phyloP scores from a whole-genome alignment of 164 flowering plant species.

The Chimonanthus salicifolius region DNA sequence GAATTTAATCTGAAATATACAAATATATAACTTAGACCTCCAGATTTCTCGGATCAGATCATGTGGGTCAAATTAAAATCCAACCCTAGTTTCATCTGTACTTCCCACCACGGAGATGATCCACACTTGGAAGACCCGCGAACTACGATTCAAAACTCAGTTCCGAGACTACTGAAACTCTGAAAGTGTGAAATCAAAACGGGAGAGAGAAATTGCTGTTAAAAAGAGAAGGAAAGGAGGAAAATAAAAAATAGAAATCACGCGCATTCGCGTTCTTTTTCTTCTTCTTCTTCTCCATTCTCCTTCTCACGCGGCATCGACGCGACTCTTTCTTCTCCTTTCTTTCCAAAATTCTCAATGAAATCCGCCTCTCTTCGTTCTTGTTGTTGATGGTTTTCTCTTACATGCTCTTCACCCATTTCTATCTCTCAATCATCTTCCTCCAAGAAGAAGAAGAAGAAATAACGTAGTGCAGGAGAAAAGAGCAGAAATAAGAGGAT shows the following conservation, averaged over 20 bases:
- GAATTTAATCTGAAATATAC: too few relatives aligned
- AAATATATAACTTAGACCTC: too few relatives aligned
- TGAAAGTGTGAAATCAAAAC: too few relatives aligned
- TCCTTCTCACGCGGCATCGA: conserved; percentile 1
- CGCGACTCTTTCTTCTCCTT: neutral
- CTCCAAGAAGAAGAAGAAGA: neutral
- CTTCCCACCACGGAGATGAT: too few relatives aligned
- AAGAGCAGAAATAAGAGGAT: neutral
- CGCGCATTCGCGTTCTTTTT: neutral
- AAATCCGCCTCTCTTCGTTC: neutral
- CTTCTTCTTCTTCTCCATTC: neutral
- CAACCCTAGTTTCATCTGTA: too few relatives aligned
- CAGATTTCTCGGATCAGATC: too few relatives aligned
- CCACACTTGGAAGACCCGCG: too few relatives aligned
- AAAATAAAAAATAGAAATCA: neutral
- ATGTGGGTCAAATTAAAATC: too few relatives aligned
- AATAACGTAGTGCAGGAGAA: neutral
- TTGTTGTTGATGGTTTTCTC: neutral
- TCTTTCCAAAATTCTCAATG: neutral
- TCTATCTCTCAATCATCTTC: neutral
- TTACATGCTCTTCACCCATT: neutral
- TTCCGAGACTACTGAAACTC: too few relatives aligned
- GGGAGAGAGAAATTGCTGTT: neutral
- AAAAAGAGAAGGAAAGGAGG: neutral
- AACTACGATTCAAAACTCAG: too few relatives aligned